Evolutionary conservation across 2,329 filamentous ascomycete genomes (phyloP).

Genomic region (Periconia sp.): DNA sequence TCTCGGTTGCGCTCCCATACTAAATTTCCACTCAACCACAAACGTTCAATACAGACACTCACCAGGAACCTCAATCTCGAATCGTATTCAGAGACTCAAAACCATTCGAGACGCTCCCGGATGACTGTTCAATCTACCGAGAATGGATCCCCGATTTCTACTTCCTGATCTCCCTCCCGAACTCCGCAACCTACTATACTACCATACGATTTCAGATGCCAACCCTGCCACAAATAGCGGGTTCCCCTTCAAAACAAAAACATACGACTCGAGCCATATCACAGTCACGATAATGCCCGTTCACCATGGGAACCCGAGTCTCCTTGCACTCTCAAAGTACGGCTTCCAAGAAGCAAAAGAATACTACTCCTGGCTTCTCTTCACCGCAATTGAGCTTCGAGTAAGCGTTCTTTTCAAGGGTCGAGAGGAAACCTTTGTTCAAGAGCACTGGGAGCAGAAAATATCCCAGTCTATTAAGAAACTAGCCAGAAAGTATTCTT

Average conservation of each 20-base stretch:
- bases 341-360: conserved; percentile 31
- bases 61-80: too few species aligned
- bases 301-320: conserved; percentile 24
- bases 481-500: conserved; percentile 27
- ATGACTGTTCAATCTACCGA: not conserved
- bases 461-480: conserved; percentile 27
- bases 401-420: conserved; percentile 33
- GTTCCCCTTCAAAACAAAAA: conserved; percentile 30
- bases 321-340: conserved; percentile 27
- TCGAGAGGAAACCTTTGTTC: conserved; percentile 30
- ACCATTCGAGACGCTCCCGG: too few species aligned
- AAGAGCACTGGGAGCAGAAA: conserved; percentile 36
- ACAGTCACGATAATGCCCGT: conserved; percentile 27
- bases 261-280: conserved; percentile 32
- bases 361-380: conserved; percentile 30
- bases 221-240: conserved; percentile 11
- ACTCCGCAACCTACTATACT: conserved; percentile 38
- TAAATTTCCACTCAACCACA: not conserved
- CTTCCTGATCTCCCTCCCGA: conserved; percentile 36
- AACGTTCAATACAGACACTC: too few species aligned
- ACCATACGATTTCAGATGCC: conserved; percentile 14
- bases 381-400: conserved; percentile 23
- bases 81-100: too few species aligned
- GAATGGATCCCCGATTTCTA: conserved; percentile 15
- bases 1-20: not conserved